Percentiles rank a stretch among this genome's conserved stretches.
These are phyloP conservation scores for Rutstroemia sp. DNA, from an alignment of 2,329 filamentous ascomycete species.

Conservation along the genomic window DNA sequence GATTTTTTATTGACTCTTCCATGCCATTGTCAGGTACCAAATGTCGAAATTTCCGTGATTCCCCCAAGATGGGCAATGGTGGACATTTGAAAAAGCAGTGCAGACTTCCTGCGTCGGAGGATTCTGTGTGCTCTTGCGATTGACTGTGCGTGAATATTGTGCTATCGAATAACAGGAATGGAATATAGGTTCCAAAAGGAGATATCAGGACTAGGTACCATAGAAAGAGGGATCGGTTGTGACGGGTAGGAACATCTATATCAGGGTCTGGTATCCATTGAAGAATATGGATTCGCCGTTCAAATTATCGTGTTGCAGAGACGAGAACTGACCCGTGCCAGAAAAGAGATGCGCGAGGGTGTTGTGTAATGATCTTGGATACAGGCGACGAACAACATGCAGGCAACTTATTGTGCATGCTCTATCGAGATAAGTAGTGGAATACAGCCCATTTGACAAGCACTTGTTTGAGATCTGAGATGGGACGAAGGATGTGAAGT, in stretches of 20 bases:
- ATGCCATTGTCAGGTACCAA: background rate
- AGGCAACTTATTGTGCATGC: background rate
- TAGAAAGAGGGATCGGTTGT: background rate
- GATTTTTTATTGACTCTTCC: background rate
- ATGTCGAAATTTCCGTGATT: background rate
- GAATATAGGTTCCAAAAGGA: background rate
- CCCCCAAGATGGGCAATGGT: background rate
- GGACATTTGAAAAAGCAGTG: no score
- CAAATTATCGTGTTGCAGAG: slow-evolving; percentile 12
- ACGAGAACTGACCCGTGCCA: slow-evolving; percentile 1
- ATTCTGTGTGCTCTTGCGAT: background rate
- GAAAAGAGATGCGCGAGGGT: background rate
- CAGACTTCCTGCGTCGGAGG: background rate
- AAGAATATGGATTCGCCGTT: slow-evolving; percentile 2
- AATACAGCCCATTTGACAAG: no score
- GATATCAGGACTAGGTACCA: no score
- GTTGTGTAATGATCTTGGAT: background rate
- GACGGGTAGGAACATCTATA: slow-evolving; percentile 5
- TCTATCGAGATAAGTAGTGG: background rate
- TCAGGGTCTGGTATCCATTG: slow-evolving; percentile 4
- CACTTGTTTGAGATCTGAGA: no score
- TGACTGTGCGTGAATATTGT: no score
- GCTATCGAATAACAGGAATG: background rate
- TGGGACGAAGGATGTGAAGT: background rate
- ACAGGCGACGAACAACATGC: background rate